These are phyloP conservation scores for Suhomyces emberorum DNA, from an alignment of 805 yeast species.

Conservation along the genomic window DNA sequence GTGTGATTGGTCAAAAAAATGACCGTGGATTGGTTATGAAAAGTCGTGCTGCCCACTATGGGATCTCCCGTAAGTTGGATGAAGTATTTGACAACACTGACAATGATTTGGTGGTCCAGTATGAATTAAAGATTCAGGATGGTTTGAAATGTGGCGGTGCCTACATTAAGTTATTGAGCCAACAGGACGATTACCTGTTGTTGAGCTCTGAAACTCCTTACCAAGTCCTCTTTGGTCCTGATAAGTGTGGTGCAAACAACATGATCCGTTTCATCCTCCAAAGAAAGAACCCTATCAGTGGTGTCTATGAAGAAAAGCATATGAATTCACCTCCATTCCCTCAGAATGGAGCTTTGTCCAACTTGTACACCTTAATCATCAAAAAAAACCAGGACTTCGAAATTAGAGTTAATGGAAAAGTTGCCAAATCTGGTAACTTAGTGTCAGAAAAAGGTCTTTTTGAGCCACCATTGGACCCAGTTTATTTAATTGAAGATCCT, in stretches of 20 bases:
- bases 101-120: conserved; percentile 76
- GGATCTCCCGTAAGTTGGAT: conserved; percentile 65
- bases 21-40: conserved; percentile 79
- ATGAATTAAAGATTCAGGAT: conserved; percentile 81
- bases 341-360: conserved; percentile 51
- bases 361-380: conserved; percentile 75
- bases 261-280: conserved; percentile 75
- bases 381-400: conserved; percentile 66
- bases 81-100: conserved; percentile 55
- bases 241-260: conserved; percentile 78
- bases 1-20: conserved; percentile 55
- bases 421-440: conserved; percentile 66
- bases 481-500: conserved; percentile 55
- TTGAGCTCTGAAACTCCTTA: conserved; percentile 69
- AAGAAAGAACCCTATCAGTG: conserved; percentile 52
- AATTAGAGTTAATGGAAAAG: conserved; percentile 78
- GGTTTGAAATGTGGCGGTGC: conserved; percentile 88
- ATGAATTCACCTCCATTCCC: conserved; percentile 67
- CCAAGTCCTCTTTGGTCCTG: conserved; percentile 94
- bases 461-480: conserved; percentile 65
- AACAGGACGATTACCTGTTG: conserved; percentile 37
- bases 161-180: conserved; percentile 68
- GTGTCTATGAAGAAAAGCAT: conserved; percentile 65
- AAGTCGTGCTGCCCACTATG: conserved; percentile 76
- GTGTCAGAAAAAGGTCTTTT: conserved; percentile 49